Base-by-base conservation (phyloP, 805 yeast genomes). In the Yarrowia keelungensis region DNA sequence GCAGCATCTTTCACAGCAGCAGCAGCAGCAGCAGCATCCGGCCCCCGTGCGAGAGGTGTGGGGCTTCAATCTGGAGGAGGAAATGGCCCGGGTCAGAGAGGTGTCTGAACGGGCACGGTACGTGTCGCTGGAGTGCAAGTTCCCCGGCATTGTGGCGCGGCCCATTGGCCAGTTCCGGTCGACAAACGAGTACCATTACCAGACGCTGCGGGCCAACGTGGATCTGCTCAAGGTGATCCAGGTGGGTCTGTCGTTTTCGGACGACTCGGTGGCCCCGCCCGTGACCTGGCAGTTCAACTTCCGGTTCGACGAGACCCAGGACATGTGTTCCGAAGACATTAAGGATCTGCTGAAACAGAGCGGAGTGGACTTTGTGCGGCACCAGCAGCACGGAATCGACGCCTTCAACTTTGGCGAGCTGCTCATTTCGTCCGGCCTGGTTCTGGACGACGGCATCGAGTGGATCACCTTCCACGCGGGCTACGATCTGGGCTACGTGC, bases 221-320 rank as follows among this genome's bases (percentile, higher is more conserved):
- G 99, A 95, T 78, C 82, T 95, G 69, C 79, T 93, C 72, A 88
- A 89, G 73, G 86, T 95, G 69, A 88, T 95, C 68, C 99, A 95
- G 79, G 84, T 95, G 68, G 96, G 97, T 35, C 81, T 92, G 50
- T 87, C 96, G 0, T 78, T 92, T 32, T 82, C 91, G 69, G 95
- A 90, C 76, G 81, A 82, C 53, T 83, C 83, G 26, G 85, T 88
- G 42, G 85, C 89, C 4, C 65, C 65, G n/a, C 65, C 65, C 19
- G 65, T 59, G n/a, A 91, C 97, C n/a, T 95, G 98, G 97, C 98
- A 94, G 77, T 93, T 95, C 81, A 95, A 95, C 78, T 92, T 95
- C 81, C 82, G 84, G 72, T 95, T 92, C 78, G 93, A 90, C 77
- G 79, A 90, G 45, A 82, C 84, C 46, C 71, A 71, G 22, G 95